These are phyloP conservation scores for Parachlorella kessleri DNA, from an alignment of 139 green algal species.

Conservation along the genomic window DNA sequence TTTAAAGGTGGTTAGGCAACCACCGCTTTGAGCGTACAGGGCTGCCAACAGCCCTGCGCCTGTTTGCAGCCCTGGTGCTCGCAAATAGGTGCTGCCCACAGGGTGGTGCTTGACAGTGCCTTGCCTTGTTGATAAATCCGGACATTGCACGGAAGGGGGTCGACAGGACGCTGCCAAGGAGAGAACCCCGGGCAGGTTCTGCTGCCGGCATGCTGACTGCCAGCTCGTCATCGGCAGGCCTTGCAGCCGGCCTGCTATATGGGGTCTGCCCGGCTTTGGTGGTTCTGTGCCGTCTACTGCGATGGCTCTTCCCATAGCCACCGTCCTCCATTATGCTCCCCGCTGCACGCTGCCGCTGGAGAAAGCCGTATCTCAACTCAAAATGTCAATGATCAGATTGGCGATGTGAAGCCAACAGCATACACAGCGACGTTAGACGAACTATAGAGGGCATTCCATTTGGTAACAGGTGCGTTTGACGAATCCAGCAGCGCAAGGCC, in stretches of 20 bases:
- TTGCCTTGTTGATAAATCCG: constrained; percentile 16
- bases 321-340: constrained; percentile 2
- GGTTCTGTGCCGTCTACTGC: constrained; percentile 1
- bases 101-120: neutral
- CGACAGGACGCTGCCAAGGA: constrained; percentile 4
- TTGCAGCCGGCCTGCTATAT: neutral
- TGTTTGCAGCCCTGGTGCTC: neutral
- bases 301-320: constrained; percentile 10
- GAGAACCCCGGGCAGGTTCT: neutral
- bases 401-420: too few species aligned
- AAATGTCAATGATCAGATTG: too few species aligned
- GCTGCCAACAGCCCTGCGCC: neutral
- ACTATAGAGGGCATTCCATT: too few species aligned
- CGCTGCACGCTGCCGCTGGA: too few species aligned
- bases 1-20: too few species aligned
- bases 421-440: too few species aligned
- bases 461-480: too few species aligned
- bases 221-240: neutral
- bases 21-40: too few species aligned
- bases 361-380: too few species aligned
- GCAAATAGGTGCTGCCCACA: neutral
- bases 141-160: neutral
- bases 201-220: neutral
- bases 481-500: too few species aligned
- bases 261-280: neutral